Evolutionary conservation across 768 basidiomycete genomes (phyloP), one percentile per base, ranked within the genome.

Genomic region (Tulasnella sp.): DNA sequence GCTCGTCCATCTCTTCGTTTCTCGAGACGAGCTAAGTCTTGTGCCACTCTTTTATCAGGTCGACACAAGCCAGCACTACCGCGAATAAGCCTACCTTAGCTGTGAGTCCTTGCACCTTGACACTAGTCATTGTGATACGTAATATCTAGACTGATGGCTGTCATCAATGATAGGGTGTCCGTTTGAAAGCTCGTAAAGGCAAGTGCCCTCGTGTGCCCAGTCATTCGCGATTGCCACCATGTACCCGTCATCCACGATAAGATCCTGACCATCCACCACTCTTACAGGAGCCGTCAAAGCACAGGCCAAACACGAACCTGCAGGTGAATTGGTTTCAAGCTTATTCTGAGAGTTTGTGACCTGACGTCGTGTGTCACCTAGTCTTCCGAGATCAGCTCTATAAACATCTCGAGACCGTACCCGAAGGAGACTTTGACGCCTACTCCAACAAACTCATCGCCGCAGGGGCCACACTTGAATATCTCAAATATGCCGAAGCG

Each of bases 401-500:
- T 72, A 91, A 91, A 72, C 83, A 92, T 66, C 80, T 94, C 48
- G 88, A 92, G 75, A 84, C 87, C 27, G 83, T 90, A 49, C 78
- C 80, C 22, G 77, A 78, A 58, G 79, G 76, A 70, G 90, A 92
- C 68, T 92, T 91, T 70, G 92, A 94, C 64, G 76, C 80, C 11
- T 83, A 86, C 70, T 72, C 84, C 46, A 78, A 82, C 67, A 91
- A 91, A 73, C 82, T 99, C 67, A 80, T 92, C 65, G 85, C 87
- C 71, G 92, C 93, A 59, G 94, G 93, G 44, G 82, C 85, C 24
- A 84, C 88, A 50, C 86, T 99, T 71, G 96, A 99, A 73, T 85
- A 83, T 68, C 83, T 93, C 72, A 96, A 96, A 76, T 97, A 98
- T 84, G 88, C 91, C 73, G 92, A 96, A 66, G 80, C 85, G 58